These are phyloP conservation scores for Metarhizium humberi DNA, from an alignment of 2,329 filamentous ascomycete genomes.

Conservation along the genomic window DNA sequence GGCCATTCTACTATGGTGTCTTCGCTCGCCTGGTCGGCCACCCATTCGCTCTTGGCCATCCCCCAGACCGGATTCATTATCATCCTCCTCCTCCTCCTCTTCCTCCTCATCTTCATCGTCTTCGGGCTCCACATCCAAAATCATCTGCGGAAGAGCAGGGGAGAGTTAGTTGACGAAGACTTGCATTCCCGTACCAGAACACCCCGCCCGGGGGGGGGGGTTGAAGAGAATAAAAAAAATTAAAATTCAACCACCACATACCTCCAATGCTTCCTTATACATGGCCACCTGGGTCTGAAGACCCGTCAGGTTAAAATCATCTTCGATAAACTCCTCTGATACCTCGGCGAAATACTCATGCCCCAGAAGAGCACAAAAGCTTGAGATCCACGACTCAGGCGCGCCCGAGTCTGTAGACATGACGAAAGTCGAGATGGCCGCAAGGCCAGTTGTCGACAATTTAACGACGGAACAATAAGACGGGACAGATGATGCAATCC, in stretches of 20 bases:
- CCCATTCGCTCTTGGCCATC: conserved; percentile 49
- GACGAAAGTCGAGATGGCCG: conserved; percentile 6
- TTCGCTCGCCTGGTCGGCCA: conserved; percentile 45
- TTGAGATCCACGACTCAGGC: conserved; percentile 92
- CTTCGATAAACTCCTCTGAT: conserved; percentile 97
- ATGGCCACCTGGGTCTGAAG: conserved; percentile 91
- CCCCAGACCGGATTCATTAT: conserved; percentile 53
- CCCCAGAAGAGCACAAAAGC: conserved; percentile 88
- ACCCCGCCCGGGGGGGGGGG: neutral
- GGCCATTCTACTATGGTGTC: conserved; percentile 75
- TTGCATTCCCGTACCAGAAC: neutral
- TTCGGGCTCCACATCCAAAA: conserved; percentile 94
- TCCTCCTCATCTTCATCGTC: conserved; percentile 84
- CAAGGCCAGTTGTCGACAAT: conserved; percentile 2
- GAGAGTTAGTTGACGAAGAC: neutral
- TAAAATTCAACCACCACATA: conserved; percentile 19
- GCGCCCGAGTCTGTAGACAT: conserved; percentile 54
- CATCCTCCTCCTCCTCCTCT: conserved; percentile 66
- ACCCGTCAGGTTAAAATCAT: conserved; percentile 98
- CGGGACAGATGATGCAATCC: neutral
- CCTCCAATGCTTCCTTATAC: conserved; percentile 97
- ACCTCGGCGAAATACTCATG: conserved; percentile 99
- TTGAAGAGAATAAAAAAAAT: neutral
- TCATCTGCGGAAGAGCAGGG: conserved; percentile 55
- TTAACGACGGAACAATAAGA: neutral